phyloP scores from a whole-genome alignment of 169 alveolate genomes.

The Besnoitia besnoiti region DNA sequence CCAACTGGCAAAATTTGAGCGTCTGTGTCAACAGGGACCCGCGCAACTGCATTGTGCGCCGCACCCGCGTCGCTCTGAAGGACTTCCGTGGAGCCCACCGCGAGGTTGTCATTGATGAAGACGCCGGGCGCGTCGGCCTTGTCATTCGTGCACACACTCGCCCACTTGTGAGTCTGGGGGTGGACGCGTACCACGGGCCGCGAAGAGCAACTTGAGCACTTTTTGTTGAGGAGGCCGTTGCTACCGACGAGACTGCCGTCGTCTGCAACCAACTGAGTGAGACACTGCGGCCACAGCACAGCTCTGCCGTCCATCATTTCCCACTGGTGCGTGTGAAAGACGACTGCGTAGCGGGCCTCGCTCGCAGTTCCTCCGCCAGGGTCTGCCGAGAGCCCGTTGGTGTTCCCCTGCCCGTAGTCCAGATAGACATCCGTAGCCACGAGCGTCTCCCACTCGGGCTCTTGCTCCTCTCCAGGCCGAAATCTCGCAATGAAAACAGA shows the following conservation, averaged over 20 bases:
- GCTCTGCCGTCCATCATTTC: not conserved
- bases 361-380: not conserved
- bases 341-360: slow-evolving; percentile 9
- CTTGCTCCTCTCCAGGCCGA: not conserved
- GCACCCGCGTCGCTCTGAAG: not conserved
- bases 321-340: slow-evolving; percentile 6
- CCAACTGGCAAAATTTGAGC: slow-evolving; percentile 3
- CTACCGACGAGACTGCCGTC: not conserved
- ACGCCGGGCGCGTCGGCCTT: slow-evolving; percentile 16
- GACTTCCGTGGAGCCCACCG: not conserved
- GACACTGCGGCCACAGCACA: slow-evolving; percentile 14
- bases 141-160: slow-evolving; percentile 16
- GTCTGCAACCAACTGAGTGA: not conserved
- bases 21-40: not conserved
- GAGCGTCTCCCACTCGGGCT: not conserved
- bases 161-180: slow-evolving; percentile 18
- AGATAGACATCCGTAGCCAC: not conserved
- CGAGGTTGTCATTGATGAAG: slow-evolving; percentile 22
- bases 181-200: slow-evolving; percentile 23
- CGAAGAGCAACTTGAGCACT: slow-evolving; percentile 19
- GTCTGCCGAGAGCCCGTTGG: slow-evolving; percentile 10
- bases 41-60: not conserved
- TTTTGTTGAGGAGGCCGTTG: slow-evolving; percentile 5
- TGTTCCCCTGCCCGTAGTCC: slow-evolving; percentile 21
- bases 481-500: not conserved